A percentile compares a stretch with the other conserved stretches of the same genome.
These are phyloP conservation scores for Populus hybrid DNA, from an alignment of 441 rosid genomes.

Conservation along the genomic window DNA sequence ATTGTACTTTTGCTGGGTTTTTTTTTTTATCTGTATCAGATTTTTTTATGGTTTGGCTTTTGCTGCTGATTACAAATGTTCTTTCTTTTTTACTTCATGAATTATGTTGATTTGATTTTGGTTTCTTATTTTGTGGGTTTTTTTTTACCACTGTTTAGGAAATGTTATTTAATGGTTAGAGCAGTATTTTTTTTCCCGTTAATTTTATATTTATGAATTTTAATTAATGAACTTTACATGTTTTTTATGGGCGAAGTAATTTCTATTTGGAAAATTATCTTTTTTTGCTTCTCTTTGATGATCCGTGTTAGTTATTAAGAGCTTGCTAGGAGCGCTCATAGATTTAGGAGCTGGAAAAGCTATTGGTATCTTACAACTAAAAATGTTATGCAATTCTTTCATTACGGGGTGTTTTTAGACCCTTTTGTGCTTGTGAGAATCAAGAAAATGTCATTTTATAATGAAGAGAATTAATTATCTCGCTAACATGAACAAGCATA, in stretches of 20 bases:
- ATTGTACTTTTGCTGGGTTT: neutral
- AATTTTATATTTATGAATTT: too few relatives aligned
- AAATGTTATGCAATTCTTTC: neutral
- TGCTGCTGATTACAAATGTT: conserved; percentile 2
- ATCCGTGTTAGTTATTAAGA: neutral
- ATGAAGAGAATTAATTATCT: neutral
- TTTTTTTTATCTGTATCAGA: conserved; percentile 12
- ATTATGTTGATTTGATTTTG: conserved; percentile 20
- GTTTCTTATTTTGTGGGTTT: neutral
- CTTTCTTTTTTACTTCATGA: neutral
- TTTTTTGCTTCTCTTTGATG: neutral
- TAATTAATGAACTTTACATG: too few relatives aligned
- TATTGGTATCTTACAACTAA: neutral
- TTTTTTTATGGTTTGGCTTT: conserved; percentile 9
- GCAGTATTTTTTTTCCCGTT: too few relatives aligned
- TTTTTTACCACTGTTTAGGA: too few relatives aligned
- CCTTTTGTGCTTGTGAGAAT: neutral
- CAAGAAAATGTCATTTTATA: neutral
- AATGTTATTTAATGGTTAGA: too few relatives aligned
- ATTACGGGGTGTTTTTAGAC: neutral
- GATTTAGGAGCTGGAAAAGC: too few relatives aligned
- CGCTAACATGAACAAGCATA: neutral
- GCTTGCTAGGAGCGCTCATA: too few relatives aligned
- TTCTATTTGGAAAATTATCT: neutral
- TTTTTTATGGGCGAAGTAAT: too few relatives aligned